Evolutionary conservation across 805 yeast species (phyloP).

Genomic region (Kuraishia ogatae): DNA sequence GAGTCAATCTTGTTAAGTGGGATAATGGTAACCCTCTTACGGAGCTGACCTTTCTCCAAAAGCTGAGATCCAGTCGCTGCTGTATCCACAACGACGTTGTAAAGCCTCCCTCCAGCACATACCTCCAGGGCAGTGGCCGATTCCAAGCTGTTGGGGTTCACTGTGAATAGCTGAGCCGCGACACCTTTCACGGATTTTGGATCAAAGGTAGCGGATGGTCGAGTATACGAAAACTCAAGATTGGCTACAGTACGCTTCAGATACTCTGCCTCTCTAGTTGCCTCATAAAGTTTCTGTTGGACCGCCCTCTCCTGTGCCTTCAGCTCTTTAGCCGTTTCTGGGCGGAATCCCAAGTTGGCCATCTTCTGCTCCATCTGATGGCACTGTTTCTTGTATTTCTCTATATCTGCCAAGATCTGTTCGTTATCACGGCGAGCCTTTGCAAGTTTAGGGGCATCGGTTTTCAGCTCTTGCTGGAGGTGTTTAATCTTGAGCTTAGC

Average conservation of each 20-base stretch:
- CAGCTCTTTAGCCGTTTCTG: constrained; percentile 32
- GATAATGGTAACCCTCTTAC: constrained; percentile 80
- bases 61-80: constrained; percentile 79
- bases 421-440: constrained; percentile 45
- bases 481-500: constrained; percentile 50
- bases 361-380: constrained; percentile 32
- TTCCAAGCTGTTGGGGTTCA: constrained; percentile 46
- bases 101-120: constrained; percentile 88
- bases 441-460: constrained; percentile 36
- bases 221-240: constrained; percentile 65
- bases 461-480: constrained; percentile 38
- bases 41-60: constrained; percentile 68
- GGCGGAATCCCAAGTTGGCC: constrained; percentile 48
- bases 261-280: constrained; percentile 40
- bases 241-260: constrained; percentile 59
- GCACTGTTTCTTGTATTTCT: constrained; percentile 28
- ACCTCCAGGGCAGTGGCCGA: constrained; percentile 82
- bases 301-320: constrained; percentile 35
- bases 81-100: constrained; percentile 84
- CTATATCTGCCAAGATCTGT: constrained; percentile 32
- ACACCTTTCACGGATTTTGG: constrained; percentile 69
- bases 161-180: constrained; percentile 73
- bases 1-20: constrained; percentile 84
- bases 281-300: constrained; percentile 31
- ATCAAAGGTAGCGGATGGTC: constrained; percentile 56